Conservation (phyloP, 1,139 yeast species). For the Lodderomyces parapsilosis region DNA sequence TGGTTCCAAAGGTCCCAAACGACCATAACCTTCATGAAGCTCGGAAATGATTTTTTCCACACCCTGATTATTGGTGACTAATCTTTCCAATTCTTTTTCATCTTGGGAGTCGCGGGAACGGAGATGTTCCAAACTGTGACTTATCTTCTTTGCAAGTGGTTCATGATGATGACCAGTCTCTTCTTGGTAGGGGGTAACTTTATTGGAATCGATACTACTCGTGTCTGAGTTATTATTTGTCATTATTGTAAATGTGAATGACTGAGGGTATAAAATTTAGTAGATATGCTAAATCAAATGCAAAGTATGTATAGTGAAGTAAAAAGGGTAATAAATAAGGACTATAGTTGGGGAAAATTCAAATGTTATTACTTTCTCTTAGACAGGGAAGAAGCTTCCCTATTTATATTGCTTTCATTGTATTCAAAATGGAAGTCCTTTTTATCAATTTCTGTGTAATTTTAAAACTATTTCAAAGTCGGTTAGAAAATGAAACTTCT, state of each 20-base stretch:
- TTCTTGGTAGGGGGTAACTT: slow-evolving; percentile 12
- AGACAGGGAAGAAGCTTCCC: background rate
- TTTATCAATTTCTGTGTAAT: background rate
- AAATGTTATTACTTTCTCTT: background rate
- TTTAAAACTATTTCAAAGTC: background rate
- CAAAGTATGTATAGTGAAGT: too few relatives aligned
- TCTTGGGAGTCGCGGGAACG: slow-evolving; percentile 17
- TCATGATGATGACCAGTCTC: slow-evolving; percentile 6
- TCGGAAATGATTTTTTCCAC: slow-evolving; percentile 33
- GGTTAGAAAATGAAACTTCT: background rate
- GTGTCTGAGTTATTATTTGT: slow-evolving; percentile 1
- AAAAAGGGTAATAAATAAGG: background rate
- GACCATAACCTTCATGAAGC: slow-evolving; percentile 40
- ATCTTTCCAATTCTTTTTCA: slow-evolving; percentile 21
- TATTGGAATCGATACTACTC: slow-evolving; percentile 14
- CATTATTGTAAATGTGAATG: background rate
- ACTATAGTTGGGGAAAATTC: background rate
- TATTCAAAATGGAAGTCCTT: background rate
- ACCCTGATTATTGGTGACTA: slow-evolving; percentile 32
- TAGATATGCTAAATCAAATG: background rate
- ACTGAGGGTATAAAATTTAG: background rate
- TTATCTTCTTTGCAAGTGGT: background rate
- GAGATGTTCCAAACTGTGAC: background rate
- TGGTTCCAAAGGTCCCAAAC: slow-evolving; percentile 53
- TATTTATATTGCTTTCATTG: background rate